Base-by-base conservation (phyloP, 2,329 filamentous ascomycete species). In the Fusarium pseudoanthophilum region DNA sequence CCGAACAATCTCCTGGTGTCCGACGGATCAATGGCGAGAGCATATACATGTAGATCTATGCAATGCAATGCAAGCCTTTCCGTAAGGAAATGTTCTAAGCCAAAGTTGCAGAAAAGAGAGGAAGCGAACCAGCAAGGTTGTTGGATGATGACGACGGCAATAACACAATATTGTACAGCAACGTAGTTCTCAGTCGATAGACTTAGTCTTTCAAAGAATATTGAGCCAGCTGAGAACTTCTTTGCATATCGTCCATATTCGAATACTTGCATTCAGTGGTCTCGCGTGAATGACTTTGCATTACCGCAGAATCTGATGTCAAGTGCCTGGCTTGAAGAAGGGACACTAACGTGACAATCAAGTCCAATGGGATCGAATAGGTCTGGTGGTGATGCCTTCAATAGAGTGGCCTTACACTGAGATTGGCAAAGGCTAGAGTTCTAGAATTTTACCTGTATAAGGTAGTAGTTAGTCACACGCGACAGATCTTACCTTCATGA, bases 1-100 rank as follows among this genome's bases (percentile, higher is more conserved):
- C 72, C 72, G 71, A 74, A 69, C 52, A 62, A 69, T 75, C 72
- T 74, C 72, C 71, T 71, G 55, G 68, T 30, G 48, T 32, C 71
- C 71, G 71, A 67, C 45, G 39, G 49, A 46, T 64, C 46, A 65
- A 72, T 60, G 51, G 60, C 46, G 37, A 51, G 39, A 45, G 36
- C 26, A 49, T 48, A 42, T 58, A 40, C 28, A 49, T 64, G 48
- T 57, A 68, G 60, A 34, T 57, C 48, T 53, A 65, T 64, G 43
- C 39, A 57, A 60, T 64, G 43, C 30, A 64, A 65, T 64, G 45
- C 63, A 56, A 40, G 34, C 28, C 51, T 55, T 61, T 37, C 60
- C 36, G 20, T 45, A 28, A 48, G 55, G 43, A 68, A 51, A 36
- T 34, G 37, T 53, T 59, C 59, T 49, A 73, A 52, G 51, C 28